Base-by-base conservation (phyloP, 768 basidiomycete genomes). In the Leccinum olivaceopallidum region DNA sequence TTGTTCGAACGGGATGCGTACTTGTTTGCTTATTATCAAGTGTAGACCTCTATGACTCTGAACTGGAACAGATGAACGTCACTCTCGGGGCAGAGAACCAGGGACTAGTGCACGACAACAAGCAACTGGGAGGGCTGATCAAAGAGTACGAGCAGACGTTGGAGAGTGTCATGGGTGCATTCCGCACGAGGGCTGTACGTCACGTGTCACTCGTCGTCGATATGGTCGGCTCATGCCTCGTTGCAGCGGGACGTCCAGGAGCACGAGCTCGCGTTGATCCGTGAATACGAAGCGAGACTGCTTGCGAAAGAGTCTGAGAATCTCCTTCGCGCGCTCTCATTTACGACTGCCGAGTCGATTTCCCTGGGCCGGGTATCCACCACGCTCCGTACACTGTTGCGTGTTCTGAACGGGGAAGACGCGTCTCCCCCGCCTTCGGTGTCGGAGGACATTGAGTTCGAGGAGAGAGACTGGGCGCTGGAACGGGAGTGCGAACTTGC, bases 141-240 rank as follows among this genome's bases (percentile, higher is more conserved):
- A 95, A 95, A 68, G 97, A 99, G 72, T 98, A 97, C 69, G 97
- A 99, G 72, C 90, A 93, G 70, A 98, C 96, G 1, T 78, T 99
- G 34, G 97, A 99, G 75, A 91, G 83, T 7, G 85, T 98, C 49
- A 99, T 99, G 97, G 85, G 87, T 81, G 69, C 76, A 30, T 99
- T 99, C 76, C 83, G 97, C 59, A 90, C 86, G 60, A 86, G 92
- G 52, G 96, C 97, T 34, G 96, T 98, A 73, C 60, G 92, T 85
- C 53, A 58, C 48, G 22, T 22, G 28, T 52, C 28, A 42, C 22
- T 34, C 53, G 34, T 58, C 48, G 20, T 16, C 7, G 16, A 53
- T 55, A 36, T 14, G 48, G 22, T 28, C 54, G 8, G 32, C 37
- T 37, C 14, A 26, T 26, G 34, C 14, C 16, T 53, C 16, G 18